Percentiles rank a stretch among this genome's conserved stretches.
These are phyloP conservation scores for Ramularia endophylla DNA, from an alignment of 2,329 filamentous ascomycete species.

Conservation along the genomic window DNA sequence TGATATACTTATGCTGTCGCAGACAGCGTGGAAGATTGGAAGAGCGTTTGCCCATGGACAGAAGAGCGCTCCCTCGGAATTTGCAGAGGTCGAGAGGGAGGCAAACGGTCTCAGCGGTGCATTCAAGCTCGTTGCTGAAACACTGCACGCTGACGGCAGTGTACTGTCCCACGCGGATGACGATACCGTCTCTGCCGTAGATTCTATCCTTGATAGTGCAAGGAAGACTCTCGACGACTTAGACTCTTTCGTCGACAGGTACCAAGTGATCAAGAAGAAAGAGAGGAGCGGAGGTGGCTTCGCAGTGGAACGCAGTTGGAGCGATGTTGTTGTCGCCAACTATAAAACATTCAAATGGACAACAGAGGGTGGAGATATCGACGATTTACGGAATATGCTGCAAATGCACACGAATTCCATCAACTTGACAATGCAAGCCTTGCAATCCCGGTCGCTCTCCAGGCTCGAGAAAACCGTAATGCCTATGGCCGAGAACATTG, in stretches of 20 bases:
- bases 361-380: constrained; percentile 38
- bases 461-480: constrained; percentile 27
- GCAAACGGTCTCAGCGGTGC: constrained; percentile 38
- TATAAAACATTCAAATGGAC: constrained; percentile 43
- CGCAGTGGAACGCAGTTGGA: constrained; percentile 41
- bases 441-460: constrained; percentile 37
- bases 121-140: constrained; percentile 41
- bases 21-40: constrained; percentile 42
- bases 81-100: constrained; percentile 39
- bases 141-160: constrained; percentile 31
- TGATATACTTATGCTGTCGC: constrained; percentile 43
- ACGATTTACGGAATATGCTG: constrained; percentile 35
- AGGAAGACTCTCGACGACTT: constrained; percentile 38
- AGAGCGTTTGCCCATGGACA: constrained; percentile 39
- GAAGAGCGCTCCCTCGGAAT: constrained; percentile 36
- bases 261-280: constrained; percentile 40
- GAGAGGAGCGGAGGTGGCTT: constrained; percentile 34
- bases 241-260: constrained; percentile 40
- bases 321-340: constrained; percentile 36
- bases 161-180: constrained; percentile 32
- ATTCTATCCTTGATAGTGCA: constrained; percentile 35
- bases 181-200: constrained; percentile 34
- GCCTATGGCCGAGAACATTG: constrained; percentile 30
- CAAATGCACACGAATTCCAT: constrained; percentile 40
- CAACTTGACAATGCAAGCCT: constrained; percentile 35